phyloP scores from a whole-genome alignment of 2,329 filamentous ascomycete genomes.

The Penicillium expansum region DNA sequence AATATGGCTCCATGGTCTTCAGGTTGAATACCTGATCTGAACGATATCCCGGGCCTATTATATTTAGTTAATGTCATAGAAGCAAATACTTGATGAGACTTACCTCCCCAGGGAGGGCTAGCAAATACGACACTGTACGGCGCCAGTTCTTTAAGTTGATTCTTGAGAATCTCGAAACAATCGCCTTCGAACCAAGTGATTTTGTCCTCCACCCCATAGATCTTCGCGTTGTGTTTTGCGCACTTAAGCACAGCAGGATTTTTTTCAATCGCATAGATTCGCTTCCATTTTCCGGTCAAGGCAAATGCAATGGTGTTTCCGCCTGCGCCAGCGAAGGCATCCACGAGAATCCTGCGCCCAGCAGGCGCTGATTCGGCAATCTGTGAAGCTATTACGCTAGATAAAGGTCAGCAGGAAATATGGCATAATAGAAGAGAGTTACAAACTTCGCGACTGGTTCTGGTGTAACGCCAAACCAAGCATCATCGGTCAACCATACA shows the following conservation, averaged over 20 bases:
- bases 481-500: slow-evolving; percentile 84
- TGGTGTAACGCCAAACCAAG: slow-evolving; percentile 96
- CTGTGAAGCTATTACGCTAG: slow-evolving; percentile 71
- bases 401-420: background rate
- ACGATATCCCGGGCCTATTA: slow-evolving; percentile 60
- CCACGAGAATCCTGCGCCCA: slow-evolving; percentile 68
- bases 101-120: slow-evolving; percentile 73
- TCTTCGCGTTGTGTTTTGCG: slow-evolving; percentile 83
- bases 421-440: background rate
- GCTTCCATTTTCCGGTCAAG: slow-evolving; percentile 71
- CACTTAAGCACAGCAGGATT: slow-evolving; percentile 78
- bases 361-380: slow-evolving; percentile 56
- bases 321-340: slow-evolving; percentile 87
- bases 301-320: slow-evolving; percentile 97
- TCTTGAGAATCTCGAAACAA: slow-evolving; percentile 70
- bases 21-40: slow-evolving; percentile 75
- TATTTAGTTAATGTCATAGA: background rate
- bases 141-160: slow-evolving; percentile 48
- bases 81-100: slow-evolving; percentile 16
- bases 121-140: slow-evolving; percentile 63
- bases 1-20: slow-evolving; percentile 84
- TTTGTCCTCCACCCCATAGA: slow-evolving; percentile 74
- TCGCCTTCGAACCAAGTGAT: slow-evolving; percentile 88
- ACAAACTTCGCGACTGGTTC: slow-evolving; percentile 81
- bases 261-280: slow-evolving; percentile 84